Evolutionary conservation across 2,329 filamentous ascomycete genomes (phyloP), one percentile per base, ranked within the genome.

Genomic region (Pseudocercospora vitis): DNA sequence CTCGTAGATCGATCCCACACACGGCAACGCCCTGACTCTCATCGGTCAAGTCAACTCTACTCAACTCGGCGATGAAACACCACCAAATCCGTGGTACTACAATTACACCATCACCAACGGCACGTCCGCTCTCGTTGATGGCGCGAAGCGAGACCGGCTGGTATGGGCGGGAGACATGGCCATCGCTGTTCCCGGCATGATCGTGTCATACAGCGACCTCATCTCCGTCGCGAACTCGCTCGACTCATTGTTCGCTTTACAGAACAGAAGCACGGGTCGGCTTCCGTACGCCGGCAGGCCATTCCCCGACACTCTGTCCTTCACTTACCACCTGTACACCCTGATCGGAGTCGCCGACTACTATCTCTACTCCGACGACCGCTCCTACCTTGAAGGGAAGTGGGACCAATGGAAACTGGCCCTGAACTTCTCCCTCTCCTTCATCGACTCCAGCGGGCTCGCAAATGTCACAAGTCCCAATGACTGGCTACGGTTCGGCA

Each of bases 151-250:
- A 26, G 82, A 84, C 61, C 74, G 80, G 7, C 70, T 81, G 14
- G 78, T 85, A 2, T 85, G 81, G 81, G 77, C 82, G 8, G 82
- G 82, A 1, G 83, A 86, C 62, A 81, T 85, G 73, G 75, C 76
- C 3, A 80, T 78, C 47, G 76, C 76, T 2, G 74, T 79, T 0
- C 75, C 75, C 1, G 69, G 71, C 3, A 68, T 72, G 0, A 80
- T 80, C 55, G 78, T 77, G 0, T 74, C 75, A 1, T 65, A 78
- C 5, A 80, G 80, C 48, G 71, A 57, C 65, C 68, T 35, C 63
- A 70, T 62, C 63, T 69, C 47, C 59, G 70, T 31, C 64, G 71
- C 23, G 59, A 72, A 45, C 31, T 60, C 65, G 3, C 55, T 69
- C 7, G 60, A 69, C 44, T 65, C 62, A 7, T 61, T 69, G 3